phyloP scores from a whole-genome alignment of 257 asterid species.

The Nyctanthes arbortristis region DNA sequence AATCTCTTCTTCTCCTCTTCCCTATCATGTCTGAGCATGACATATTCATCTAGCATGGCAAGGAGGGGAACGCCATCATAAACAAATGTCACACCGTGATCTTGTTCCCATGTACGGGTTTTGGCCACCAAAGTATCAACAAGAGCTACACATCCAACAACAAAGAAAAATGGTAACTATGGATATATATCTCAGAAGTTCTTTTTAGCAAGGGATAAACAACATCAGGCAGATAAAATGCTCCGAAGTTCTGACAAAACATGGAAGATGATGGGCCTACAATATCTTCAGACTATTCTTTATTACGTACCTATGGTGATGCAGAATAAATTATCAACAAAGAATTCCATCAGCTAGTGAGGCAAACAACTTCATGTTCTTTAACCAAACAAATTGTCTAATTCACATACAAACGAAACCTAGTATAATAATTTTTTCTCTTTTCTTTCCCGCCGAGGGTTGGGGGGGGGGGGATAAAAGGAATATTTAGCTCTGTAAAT shows the following conservation, averaged over 20 bases:
- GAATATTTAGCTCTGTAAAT: not conserved
- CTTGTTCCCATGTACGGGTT: constrained; percentile 95
- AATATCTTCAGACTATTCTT: not conserved
- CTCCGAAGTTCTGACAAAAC: not conserved
- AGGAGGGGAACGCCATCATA: constrained; percentile 99
- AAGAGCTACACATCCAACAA: constrained; percentile 61
- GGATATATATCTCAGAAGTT: not conserved
- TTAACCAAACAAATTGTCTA: not conserved
- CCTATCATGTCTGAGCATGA: constrained; percentile 91
- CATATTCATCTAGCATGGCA: constrained; percentile 96
- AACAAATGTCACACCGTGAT: constrained; percentile 67
- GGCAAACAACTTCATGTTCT: not conserved
- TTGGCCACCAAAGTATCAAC: constrained; percentile 83
- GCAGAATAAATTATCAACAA: not conserved
- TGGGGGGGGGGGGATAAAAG: not conserved
- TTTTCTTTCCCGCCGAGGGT: no score
- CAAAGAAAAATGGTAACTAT: not conserved
- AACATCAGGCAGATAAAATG: not conserved
- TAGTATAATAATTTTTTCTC: not conserved
- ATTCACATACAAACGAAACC: not conserved
- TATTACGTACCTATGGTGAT: not conserved
- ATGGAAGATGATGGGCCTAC: not conserved
- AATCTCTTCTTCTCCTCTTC: constrained; percentile 98
- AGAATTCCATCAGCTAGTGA: not conserved
- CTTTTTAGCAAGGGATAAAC: not conserved